phyloP scores from a whole-genome alignment of 164 flowering plant genomes.

The Aristolochia californica region DNA sequence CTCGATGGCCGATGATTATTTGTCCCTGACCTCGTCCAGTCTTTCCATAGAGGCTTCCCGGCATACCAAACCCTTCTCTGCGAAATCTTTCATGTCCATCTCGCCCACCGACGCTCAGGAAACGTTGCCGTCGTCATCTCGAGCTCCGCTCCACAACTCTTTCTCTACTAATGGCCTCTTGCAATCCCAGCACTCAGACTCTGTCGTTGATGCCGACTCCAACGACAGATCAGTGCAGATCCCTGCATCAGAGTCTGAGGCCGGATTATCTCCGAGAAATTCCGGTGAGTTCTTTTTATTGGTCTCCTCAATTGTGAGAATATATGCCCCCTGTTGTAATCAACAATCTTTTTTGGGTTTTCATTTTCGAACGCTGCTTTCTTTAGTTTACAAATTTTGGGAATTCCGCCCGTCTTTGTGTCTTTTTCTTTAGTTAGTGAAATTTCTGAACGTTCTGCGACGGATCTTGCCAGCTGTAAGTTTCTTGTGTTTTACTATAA shows the following conservation, averaged over 20 bases:
- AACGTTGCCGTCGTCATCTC: background rate
- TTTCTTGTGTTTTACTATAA: too few species aligned
- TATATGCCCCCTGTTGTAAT: background rate
- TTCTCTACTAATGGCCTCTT: background rate
- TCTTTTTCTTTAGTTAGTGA: background rate
- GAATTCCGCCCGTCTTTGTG: too few species aligned
- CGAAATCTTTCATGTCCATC: slow-evolving; percentile 5
- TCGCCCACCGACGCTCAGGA: slow-evolving; percentile 3
- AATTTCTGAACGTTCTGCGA: background rate
- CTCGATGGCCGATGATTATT: too few species aligned
- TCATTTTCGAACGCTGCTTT: background rate
- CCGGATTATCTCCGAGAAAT: background rate
- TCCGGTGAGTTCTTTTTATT: background rate
- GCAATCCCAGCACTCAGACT: background rate
- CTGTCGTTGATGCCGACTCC: background rate
- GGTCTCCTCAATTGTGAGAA: background rate
- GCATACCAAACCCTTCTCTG: background rate
- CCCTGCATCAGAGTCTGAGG: background rate
- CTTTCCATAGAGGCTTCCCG: too few species aligned
- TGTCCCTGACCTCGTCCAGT: too few species aligned
- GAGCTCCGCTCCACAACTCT: background rate
- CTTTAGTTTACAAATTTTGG: background rate
- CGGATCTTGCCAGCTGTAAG: too few species aligned
- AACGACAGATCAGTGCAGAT: slow-evolving; percentile 1
- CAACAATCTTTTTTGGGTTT: background rate